Conservation (phyloP, 139 green algal genomes). For the Pleodorina starrii region DNA sequence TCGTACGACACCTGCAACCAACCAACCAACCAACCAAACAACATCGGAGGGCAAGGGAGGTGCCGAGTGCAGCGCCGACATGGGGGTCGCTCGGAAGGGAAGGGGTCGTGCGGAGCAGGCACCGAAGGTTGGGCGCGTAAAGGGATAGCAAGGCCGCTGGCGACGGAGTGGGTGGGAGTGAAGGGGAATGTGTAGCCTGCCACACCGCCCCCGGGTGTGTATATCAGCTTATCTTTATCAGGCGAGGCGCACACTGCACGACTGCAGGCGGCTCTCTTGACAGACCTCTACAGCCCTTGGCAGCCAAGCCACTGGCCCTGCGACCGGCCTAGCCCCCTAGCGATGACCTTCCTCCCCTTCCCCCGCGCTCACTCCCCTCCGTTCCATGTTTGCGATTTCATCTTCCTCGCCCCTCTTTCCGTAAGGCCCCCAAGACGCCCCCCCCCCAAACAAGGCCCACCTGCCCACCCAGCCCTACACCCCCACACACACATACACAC, state of each 20-base stretch:
- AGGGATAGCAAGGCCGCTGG: not conserved
- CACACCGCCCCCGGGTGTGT: no score
- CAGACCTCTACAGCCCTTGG: no score
- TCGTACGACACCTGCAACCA: constrained; percentile 13
- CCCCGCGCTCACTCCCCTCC: not conserved
- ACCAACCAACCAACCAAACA: no score
- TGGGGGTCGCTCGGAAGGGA: not conserved
- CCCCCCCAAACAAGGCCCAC: not conserved
- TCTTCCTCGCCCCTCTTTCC: not conserved
- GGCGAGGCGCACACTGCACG: no score
- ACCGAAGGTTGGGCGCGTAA: not conserved
- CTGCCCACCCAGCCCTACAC: not conserved
- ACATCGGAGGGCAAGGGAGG: not conserved
- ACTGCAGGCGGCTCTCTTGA: no score
- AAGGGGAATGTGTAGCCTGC: not conserved
- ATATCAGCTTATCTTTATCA: no score
- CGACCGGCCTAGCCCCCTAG: no score
- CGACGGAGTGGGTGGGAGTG: not conserved
- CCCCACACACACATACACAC: not conserved
- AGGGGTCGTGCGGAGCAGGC: not conserved
- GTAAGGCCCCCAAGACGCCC: not conserved
- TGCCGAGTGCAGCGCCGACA: not conserved
- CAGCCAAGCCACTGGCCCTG: no score
- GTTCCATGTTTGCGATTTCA: not conserved
- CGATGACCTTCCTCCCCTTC: no score